Conservation (phyloP, 805 yeast genomes). For the Saccharomycopsis schoenii region DNA sequence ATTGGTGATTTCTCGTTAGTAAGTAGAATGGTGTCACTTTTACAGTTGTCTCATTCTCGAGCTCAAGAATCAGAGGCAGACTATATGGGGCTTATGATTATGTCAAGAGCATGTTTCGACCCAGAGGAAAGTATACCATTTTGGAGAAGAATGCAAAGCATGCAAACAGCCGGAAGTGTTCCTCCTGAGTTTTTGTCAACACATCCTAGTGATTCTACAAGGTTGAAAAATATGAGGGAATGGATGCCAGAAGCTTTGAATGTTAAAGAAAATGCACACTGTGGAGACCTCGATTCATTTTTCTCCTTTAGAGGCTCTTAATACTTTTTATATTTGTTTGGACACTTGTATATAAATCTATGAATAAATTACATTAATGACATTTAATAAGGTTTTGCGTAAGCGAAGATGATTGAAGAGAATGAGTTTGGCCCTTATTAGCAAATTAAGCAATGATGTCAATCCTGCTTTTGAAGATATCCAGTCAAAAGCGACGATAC, state of each 20-base stretch:
- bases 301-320: background rate
- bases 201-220: constrained; percentile 75
- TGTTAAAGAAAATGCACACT: constrained; percentile 9
- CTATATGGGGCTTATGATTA: constrained; percentile 81
- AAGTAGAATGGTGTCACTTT: background rate
- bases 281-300: constrained; percentile 9
- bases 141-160: constrained; percentile 44
- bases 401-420: no score
- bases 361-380: no score
- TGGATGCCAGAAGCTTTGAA: constrained; percentile 52
- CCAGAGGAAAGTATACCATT: constrained; percentile 64
- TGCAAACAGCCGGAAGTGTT: constrained; percentile 21
- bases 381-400: no score
- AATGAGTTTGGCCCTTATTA: no score
- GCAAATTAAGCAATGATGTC: no score
- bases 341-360: background rate
- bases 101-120: constrained; percentile 83
- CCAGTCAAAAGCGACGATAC: no score
- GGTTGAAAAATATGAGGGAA: constrained; percentile 55
- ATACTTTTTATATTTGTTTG: background rate
- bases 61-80: constrained; percentile 97
- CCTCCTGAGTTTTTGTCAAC: constrained; percentile 66
- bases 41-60: constrained; percentile 36
- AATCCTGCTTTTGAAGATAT: no score
- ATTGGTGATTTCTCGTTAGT: constrained; percentile 1